Evolutionary conservation across 345 rosid species (phyloP).

Genomic region (Mercurialis annua): DNA sequence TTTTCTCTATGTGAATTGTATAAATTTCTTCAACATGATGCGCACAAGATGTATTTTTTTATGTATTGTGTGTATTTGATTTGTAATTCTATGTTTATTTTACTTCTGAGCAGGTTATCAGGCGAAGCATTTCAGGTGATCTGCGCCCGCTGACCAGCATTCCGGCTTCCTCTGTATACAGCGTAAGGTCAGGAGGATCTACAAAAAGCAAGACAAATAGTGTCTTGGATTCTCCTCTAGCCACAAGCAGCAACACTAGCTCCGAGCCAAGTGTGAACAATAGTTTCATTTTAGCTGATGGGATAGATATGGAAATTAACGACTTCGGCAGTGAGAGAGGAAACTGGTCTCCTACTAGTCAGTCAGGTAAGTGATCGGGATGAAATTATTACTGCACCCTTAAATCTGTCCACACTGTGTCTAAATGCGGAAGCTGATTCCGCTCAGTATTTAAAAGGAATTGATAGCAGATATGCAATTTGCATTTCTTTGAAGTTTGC

Average conservation of each 20-base stretch:
- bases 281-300: constrained; percentile 17
- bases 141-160: constrained; percentile 47
- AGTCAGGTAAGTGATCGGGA: constrained; percentile 26
- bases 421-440: neutral
- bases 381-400: neutral
- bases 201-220: constrained; percentile 22
- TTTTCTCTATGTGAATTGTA: neutral
- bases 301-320: constrained; percentile 17
- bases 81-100: neutral
- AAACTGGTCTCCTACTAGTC: constrained; percentile 41
- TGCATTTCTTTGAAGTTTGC: neutral
- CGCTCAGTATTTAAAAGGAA: constrained; percentile 17
- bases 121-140: constrained; percentile 24
- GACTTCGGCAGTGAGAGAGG: constrained; percentile 50
- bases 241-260: constrained; percentile 28
- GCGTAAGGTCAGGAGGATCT: constrained; percentile 33
- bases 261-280: constrained; percentile 31
- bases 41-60: neutral
- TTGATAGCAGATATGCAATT: constrained; percentile 6
- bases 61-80: neutral
- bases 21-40: neutral
- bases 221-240: constrained; percentile 24
- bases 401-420: neutral
- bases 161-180: constrained; percentile 56
- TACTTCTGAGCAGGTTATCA: constrained; percentile 26